phyloP scores from a whole-genome alignment of 176 grass and related monocot genomes.

The Tillandsia fasciculata region DNA sequence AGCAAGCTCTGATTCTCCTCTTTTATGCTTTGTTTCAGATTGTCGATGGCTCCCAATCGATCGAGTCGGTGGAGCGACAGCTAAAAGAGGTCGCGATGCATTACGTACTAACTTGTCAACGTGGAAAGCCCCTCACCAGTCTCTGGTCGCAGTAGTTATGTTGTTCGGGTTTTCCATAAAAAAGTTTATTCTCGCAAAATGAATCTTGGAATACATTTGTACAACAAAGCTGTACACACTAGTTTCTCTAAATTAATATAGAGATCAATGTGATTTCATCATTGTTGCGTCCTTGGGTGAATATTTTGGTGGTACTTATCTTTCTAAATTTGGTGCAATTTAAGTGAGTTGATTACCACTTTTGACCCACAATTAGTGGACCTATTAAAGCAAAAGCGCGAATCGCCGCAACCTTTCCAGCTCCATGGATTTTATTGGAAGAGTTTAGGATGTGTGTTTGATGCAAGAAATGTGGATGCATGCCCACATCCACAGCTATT shows the following conservation, averaged over 20 bases:
- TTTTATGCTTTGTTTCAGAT: constrained; percentile 31
- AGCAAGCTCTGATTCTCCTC: neutral
- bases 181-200: too few species aligned
- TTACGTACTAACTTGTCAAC: constrained; percentile 42
- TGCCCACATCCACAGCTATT: neutral
- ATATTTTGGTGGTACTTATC: too few species aligned
- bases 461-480: neutral
- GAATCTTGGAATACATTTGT: too few species aligned
- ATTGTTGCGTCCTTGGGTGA: too few species aligned
- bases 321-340: too few species aligned
- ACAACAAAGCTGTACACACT: too few species aligned
- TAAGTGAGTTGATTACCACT: too few species aligned
- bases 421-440: neutral
- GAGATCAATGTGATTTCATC: too few species aligned
- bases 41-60: constrained; percentile 52
- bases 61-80: constrained; percentile 65
- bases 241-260: too few species aligned
- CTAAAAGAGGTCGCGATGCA: constrained; percentile 42
- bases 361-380: neutral
- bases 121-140: constrained; percentile 42
- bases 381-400: neutral
- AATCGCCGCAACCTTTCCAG: neutral
- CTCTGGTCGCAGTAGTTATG: constrained; percentile 32
- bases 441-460: neutral
- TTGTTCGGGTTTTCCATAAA: neutral